Percentiles rank a stretch among this genome's conserved stretches.
Evolutionary conservation across 2,329 filamentous ascomycete genomes (phyloP).

Genomic region (Calonectria crousiana): DNA sequence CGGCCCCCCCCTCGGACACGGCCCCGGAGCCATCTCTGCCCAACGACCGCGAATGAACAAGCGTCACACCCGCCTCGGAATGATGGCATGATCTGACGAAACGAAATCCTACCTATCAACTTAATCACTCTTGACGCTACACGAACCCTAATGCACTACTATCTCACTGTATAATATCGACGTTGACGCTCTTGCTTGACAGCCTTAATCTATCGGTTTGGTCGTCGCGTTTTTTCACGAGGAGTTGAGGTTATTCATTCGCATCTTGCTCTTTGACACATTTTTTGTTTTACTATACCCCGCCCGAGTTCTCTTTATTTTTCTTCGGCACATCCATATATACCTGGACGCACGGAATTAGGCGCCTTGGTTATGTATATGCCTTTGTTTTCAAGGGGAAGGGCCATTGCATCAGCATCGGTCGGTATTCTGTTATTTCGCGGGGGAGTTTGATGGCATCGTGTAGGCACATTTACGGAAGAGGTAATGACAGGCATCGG

Average conservation of each 20-base stretch:
- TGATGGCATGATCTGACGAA: conserved; percentile 57
- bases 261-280: conserved; percentile 27
- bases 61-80: conserved; percentile 71
- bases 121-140: conserved; percentile 21
- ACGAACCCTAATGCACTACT: conserved; percentile 33
- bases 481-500: neutral
- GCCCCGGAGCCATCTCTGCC: conserved; percentile 48
- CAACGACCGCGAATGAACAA: conserved; percentile 69
- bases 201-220: conserved; percentile 16
- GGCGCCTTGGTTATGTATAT: conserved; percentile 10
- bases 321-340: conserved; percentile 20
- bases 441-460: conserved; percentile 23
- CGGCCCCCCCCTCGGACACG: conserved; percentile 44
- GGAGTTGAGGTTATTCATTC: conserved; percentile 32
- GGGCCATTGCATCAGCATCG: conserved; percentile 23
- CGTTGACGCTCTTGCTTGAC: conserved; percentile 6
- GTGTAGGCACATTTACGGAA: conserved; percentile 11
- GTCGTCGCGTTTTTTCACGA: conserved; percentile 17
- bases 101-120: conserved; percentile 29
- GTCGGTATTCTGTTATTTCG: conserved; percentile 13
- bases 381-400: conserved; percentile 1
- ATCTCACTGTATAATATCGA: conserved; percentile 36
- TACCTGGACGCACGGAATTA: conserved; percentile 18
- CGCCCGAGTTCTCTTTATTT: conserved; percentile 31
- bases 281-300: conserved; percentile 40